Percentiles rank a stretch among this genome's conserved stretches.
Conservation (phyloP, 176 grass and related monocot genomes). For the Tillandsia leiboldiana region DNA sequence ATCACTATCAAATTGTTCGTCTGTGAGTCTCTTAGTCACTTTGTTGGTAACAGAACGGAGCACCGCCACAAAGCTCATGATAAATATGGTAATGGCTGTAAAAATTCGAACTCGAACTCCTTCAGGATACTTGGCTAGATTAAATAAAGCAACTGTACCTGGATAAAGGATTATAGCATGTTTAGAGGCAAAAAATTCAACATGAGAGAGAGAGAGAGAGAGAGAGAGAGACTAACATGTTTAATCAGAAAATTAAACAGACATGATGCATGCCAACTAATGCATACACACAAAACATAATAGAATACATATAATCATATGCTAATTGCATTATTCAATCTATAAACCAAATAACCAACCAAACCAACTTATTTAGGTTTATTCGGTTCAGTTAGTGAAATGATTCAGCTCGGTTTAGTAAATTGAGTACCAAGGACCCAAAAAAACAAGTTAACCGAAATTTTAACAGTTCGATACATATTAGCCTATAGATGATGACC, state of each 20-base stretch:
- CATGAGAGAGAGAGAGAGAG: not conserved
- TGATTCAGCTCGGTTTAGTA: too few relatives aligned
- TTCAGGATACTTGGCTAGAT: constrained; percentile 8
- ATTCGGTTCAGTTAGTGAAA: too few relatives aligned
- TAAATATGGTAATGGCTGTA: constrained; percentile 36
- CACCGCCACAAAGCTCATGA: constrained; percentile 44
- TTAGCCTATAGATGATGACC: not conserved
- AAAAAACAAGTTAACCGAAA: too few relatives aligned
- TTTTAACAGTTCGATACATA: not conserved
- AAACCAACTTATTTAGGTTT: too few relatives aligned
- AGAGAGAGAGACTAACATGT: not conserved
- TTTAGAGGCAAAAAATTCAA: constrained; percentile 13
- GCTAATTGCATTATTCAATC: too few relatives aligned
- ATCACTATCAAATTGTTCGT: constrained; percentile 23
- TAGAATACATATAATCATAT: not conserved
- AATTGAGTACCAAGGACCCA: too few relatives aligned
- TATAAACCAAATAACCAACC: too few relatives aligned
- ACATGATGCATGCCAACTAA: not conserved
- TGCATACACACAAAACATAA: not conserved
- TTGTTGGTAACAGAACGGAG: constrained; percentile 36
- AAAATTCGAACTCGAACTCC: constrained; percentile 33
- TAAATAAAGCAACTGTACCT: constrained; percentile 34
- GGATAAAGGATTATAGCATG: constrained; percentile 22
- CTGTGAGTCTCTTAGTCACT: constrained; percentile 43
- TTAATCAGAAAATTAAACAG: not conserved